phyloP scores from a whole-genome alignment of 129 eudicot genomes.

The Apium graveolens region DNA sequence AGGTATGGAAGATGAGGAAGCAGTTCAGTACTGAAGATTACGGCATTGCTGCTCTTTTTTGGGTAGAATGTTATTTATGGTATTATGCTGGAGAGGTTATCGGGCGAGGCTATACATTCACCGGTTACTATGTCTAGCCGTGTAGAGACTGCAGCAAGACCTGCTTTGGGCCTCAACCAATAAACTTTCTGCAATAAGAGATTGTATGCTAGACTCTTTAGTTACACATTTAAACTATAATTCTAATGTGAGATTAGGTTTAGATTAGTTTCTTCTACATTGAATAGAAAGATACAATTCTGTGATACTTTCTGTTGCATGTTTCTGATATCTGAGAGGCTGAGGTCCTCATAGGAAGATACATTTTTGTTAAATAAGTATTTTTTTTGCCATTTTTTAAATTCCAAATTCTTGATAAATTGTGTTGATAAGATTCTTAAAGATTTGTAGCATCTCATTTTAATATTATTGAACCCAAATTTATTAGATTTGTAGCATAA shows the following conservation, averaged over 20 bases:
- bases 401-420: no score
- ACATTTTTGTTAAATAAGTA: no score
- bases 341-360: no score
- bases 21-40: slow-evolving; percentile 44
- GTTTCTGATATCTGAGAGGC: no score
- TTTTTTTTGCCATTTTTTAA: no score
- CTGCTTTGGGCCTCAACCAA: not conserved
- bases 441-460: no score
- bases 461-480: no score
- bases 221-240: not conserved
- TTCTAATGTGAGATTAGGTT: not conserved
- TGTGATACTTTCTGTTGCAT: no score
- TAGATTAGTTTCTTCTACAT: not conserved
- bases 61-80: slow-evolving; percentile 58
- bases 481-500: no score
- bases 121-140: slow-evolving; percentile 45
- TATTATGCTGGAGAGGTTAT: slow-evolving; percentile 49
- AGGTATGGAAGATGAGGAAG: slow-evolving; percentile 28
- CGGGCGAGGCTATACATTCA: slow-evolving; percentile 52
- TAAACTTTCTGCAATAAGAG: not conserved
- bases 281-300: not conserved
- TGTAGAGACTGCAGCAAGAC: slow-evolving; percentile 9
- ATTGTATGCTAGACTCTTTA: not conserved
- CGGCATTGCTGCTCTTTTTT: slow-evolving; percentile 53
- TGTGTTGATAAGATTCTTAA: no score